A percentile compares a stretch with the other conserved stretches of the same genome.
Evolutionary conservation across 78 protist species (phyloP).

Genomic region (Dictyostelium firmibasis): DNA sequence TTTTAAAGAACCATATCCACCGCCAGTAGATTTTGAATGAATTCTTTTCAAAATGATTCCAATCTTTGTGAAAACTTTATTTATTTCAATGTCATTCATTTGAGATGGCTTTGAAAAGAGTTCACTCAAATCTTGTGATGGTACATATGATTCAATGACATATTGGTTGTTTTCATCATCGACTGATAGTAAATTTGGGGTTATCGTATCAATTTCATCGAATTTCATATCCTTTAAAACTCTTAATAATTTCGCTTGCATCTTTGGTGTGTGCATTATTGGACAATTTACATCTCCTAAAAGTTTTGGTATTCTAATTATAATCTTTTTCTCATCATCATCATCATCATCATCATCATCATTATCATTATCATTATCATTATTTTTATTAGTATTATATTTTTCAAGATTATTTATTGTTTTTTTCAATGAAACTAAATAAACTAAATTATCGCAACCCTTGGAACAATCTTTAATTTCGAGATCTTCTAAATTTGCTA

Average conservation of each 20-base stretch:
- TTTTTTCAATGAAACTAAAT: background rate
- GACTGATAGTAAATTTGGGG: background rate
- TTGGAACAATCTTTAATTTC: constrained; percentile 66
- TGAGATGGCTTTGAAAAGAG: background rate
- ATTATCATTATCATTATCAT: background rate
- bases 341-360: background rate
- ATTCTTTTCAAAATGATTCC: background rate
- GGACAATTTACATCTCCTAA: constrained; percentile 2
- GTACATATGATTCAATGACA: constrained; percentile 25
- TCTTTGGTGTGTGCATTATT: constrained; percentile 36
- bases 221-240: background rate
- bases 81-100: background rate
- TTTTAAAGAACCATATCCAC: background rate
- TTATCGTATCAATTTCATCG: background rate
- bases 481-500: background rate
- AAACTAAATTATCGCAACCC: constrained; percentile 64
- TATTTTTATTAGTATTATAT: background rate
- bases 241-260: constrained; percentile 30
- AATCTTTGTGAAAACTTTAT: background rate
- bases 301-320: constrained; percentile 33
- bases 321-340: background rate
- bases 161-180: background rate
- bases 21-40: background rate
- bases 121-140: constrained; percentile 17
- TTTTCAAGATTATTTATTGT: background rate